These are phyloP conservation scores for Cystofilobasidium bisporidii DNA, from an alignment of 768 basidiomycete genomes.

Conservation along the genomic window DNA sequence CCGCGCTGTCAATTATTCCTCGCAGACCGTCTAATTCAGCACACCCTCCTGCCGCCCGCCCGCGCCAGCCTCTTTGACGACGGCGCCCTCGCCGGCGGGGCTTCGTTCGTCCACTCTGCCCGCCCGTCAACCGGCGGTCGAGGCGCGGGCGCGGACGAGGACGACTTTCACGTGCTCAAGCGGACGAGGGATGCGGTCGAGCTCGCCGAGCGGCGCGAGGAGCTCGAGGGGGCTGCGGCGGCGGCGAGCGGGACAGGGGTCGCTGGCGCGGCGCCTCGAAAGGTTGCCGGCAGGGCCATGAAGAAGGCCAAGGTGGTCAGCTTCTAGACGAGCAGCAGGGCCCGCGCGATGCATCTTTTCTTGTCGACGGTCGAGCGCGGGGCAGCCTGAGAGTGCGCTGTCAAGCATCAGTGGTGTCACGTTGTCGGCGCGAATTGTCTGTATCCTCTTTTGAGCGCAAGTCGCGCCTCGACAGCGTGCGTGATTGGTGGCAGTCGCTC, in stretches of 20 bases:
- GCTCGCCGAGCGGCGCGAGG: conserved; percentile 46
- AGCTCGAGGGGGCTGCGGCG: conserved; percentile 1
- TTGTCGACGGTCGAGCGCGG: too few species aligned
- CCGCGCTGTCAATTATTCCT: neutral
- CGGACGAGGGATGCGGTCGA: conserved; percentile 56
- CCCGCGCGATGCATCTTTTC: too few species aligned
- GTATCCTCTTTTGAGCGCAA: too few species aligned
- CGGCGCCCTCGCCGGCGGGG: neutral
- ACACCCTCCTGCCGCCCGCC: neutral
- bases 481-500: too few species aligned
- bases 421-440: too few species aligned
- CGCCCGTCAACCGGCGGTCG: neutral
- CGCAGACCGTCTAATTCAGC: conserved; percentile 12
- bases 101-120: neutral
- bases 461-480: too few species aligned
- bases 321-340: too few species aligned
- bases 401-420: too few species aligned
- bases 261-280: neutral
- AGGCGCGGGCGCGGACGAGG: conserved; percentile 81
- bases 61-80: neutral
- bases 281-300: neutral
- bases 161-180: conserved; percentile 80
- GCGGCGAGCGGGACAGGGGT: too few species aligned
- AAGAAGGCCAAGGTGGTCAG: conserved; percentile 21
- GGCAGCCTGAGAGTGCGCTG: too few species aligned